These are phyloP conservation scores for Aspergillus tamarii DNA, from an alignment of 2,329 filamentous ascomycete genomes.

Conservation along the genomic window DNA sequence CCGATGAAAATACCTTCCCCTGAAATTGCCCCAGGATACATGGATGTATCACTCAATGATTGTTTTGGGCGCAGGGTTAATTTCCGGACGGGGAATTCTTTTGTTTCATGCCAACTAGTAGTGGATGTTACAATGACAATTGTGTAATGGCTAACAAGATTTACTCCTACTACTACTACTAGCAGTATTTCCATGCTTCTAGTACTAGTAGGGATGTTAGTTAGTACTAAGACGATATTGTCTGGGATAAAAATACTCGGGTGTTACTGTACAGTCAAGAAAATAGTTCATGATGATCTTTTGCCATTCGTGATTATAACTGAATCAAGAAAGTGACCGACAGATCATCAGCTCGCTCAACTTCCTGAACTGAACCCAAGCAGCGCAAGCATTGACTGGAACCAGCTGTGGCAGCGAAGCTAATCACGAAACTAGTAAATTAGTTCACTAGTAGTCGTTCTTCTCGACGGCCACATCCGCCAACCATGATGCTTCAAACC, in stretches of 20 bases:
- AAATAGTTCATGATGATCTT: not conserved
- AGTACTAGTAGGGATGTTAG: no score
- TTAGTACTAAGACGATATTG: no score
- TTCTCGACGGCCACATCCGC: slow-evolving; percentile 13
- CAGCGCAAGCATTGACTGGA: slow-evolving; percentile 3
- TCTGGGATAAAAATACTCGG: not conserved
- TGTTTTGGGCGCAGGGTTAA: not conserved
- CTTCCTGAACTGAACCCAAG: not conserved
- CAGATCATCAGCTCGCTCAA: slow-evolving; percentile 16
- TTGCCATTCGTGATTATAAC: not conserved
- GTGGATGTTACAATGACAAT: slow-evolving; percentile 1
- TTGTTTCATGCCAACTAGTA: not conserved
- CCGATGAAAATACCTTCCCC: slow-evolving; percentile 4
- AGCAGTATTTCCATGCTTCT: no score
- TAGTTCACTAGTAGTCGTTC: slow-evolving; percentile 13
- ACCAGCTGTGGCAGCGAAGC: slow-evolving; percentile 6
- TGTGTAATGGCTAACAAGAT: not conserved
- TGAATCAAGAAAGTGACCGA: slow-evolving; percentile 21
- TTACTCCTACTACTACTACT: no score
- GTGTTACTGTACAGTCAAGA: no score
- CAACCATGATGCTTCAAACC: slow-evolving; percentile 19
- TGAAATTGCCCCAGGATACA: slow-evolving; percentile 9
- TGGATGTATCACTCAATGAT: not conserved
- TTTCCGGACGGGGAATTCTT: slow-evolving; percentile 1
- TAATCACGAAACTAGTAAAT: slow-evolving; percentile 17